These are phyloP conservation scores for Penicillium lividum DNA, from an alignment of 495 filamentous ascomycete species.

Conservation along the genomic window DNA sequence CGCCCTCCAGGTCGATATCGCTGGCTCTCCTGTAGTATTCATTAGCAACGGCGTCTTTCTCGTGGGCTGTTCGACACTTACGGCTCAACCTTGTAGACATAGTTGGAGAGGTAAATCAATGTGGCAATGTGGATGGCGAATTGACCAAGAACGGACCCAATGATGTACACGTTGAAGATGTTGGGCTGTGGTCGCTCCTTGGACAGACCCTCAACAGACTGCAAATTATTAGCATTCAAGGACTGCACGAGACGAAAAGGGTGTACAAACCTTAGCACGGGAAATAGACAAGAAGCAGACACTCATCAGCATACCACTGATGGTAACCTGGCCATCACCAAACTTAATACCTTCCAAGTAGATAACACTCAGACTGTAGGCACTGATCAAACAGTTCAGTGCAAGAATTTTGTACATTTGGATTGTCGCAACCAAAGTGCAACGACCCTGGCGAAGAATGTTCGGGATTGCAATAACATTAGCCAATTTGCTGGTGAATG, in stretches of 20 bases:
- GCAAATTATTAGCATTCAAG: constrained; percentile 24
- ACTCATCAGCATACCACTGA: constrained; percentile 99
- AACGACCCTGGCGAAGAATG: constrained; percentile 96
- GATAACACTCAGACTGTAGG: constrained; percentile 93
- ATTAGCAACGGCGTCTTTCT: constrained; percentile 25
- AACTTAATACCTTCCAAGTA: constrained; percentile 99
- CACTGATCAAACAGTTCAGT: constrained; percentile 96
- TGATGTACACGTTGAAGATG: constrained; percentile 99
- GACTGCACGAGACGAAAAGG: background rate
- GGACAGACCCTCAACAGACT: constrained; percentile 90
- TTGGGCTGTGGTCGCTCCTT: constrained; percentile 98
- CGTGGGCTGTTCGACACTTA: constrained; percentile 45
- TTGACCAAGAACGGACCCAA: constrained; percentile 94
- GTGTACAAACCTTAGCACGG: constrained; percentile 67
- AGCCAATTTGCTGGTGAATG: constrained; percentile 95
- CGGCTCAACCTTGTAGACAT: constrained; percentile 81
- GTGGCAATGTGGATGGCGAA: constrained; percentile 96
- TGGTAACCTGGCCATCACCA: constrained; percentile 96
- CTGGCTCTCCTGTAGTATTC: constrained; percentile 57
- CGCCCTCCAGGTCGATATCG: constrained; percentile 87
- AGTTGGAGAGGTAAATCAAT: constrained; percentile 89
- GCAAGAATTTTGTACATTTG: constrained; percentile 99
- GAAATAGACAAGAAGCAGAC: constrained; percentile 99
- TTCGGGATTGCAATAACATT: constrained; percentile 98
- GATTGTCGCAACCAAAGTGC: constrained; percentile 95